Evolutionary conservation across 805 yeast genomes (phyloP), one percentile per base, ranked within the genome.

Genomic region (Dipodascopsis uninucleata): DNA sequence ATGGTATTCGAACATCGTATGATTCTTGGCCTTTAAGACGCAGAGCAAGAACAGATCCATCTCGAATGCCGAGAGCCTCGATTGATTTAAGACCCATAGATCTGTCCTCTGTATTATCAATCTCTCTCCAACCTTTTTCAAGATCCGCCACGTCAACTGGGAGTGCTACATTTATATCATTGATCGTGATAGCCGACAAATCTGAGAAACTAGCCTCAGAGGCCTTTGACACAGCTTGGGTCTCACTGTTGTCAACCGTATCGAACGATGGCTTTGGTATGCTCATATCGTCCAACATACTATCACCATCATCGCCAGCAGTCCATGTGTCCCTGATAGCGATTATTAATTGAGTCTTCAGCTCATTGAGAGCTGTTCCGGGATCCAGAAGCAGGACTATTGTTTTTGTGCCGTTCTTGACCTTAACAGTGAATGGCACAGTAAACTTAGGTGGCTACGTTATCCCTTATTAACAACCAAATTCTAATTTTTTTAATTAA

Each of bases 251-350:
- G 3, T 16, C 14, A 16, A 23, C 20, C n/a, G 53, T 44, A 8
- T 33, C 53, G 39, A 49, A 49, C 17, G 53, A 49, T 18, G 53
- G 50, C 25, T 33, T 36, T 9, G 53, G 53, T 21, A 49, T 43
- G 5, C 23, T 17, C 21, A 45, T 28, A n/a, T 14, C 39, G 7
- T 5, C 39, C 12, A n/a, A 5, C 7, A 16, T 32, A 35, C 41
- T 45, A 25, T 39, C 42, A 6, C 35, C 39, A 22, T 17, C 37
- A 28, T 14, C 28, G 6, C 26, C 24, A 20, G 44, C 9, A 7
- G 14, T 16, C 24, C 32, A 35, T 16, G 52, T 47, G 9, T 45
- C 37, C 14, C 7, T 29, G n/a, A 49, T 10, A 10, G 53, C 40
- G 12, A 31, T 25, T 16, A 26, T 23, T 2, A 49, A 28, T 24